These are phyloP conservation scores for Cladosporium sp. DNA, from an alignment of 2,329 filamentous ascomycete genomes.

Conservation along the genomic window DNA sequence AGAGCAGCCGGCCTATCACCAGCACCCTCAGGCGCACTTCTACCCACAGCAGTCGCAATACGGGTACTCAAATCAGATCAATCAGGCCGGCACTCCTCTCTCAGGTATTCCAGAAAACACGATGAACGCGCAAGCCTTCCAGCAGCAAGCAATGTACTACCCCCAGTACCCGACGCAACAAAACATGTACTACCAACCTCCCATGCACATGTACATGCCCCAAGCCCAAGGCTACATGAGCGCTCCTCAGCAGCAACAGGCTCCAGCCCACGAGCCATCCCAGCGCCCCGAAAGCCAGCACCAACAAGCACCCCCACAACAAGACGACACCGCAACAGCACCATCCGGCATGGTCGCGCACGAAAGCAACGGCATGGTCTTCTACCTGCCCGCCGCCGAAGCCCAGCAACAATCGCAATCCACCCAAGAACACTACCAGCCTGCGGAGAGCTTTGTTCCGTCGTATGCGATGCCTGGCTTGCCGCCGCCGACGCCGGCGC, in stretches of 20 bases:
- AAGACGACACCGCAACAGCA: slow-evolving; percentile 3
- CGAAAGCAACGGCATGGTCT: slow-evolving; percentile 93
- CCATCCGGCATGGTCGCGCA: slow-evolving; percentile 68
- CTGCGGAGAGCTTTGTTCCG: slow-evolving; percentile 37
- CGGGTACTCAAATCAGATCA: slow-evolving; percentile 65
- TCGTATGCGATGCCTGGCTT: slow-evolving; percentile 37
- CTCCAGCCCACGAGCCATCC: slow-evolving; percentile 21
- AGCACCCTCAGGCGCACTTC: slow-evolving; percentile 44
- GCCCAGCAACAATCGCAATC: slow-evolving; percentile 26
- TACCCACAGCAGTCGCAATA: slow-evolving; percentile 54
- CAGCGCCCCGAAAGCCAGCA: slow-evolving; percentile 31
- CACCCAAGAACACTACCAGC: slow-evolving; percentile 32
- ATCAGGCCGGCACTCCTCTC: slow-evolving; percentile 76
- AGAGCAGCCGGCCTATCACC: slow-evolving; percentile 54
- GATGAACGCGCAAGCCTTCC: slow-evolving; percentile 87
- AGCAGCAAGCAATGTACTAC: slow-evolving; percentile 64
- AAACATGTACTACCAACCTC: slow-evolving; percentile 66
- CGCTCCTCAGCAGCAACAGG: slow-evolving; percentile 28
- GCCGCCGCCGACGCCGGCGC: slow-evolving; percentile 30
- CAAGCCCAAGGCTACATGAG: slow-evolving; percentile 32
- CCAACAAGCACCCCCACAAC: background rate
- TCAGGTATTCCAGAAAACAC: slow-evolving; percentile 92
- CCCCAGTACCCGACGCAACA: slow-evolving; percentile 59
- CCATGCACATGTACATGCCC: slow-evolving; percentile 36
- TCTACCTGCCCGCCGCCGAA: slow-evolving; percentile 62